phyloP scores from a whole-genome alignment of 345 rosid genomes.

The Pistacia atlantica region DNA sequence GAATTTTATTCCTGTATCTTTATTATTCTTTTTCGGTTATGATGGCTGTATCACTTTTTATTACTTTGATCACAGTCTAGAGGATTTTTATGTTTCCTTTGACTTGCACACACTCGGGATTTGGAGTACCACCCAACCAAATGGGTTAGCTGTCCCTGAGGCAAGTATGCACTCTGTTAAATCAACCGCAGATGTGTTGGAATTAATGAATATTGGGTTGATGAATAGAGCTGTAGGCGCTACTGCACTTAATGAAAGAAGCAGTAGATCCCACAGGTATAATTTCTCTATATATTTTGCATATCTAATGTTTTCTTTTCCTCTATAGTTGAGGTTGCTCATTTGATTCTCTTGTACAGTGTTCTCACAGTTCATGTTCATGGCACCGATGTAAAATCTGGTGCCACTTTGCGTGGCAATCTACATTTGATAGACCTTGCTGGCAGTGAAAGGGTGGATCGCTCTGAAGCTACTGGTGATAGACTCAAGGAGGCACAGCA shows the following conservation, averaged over 20 bases:
- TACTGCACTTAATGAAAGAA: constrained; percentile 91
- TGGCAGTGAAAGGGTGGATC: constrained; percentile 96
- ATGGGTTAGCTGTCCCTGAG: constrained; percentile 98
- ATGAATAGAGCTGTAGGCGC: constrained; percentile 90
- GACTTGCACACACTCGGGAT: constrained; percentile 98
- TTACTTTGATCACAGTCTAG: constrained; percentile 10
- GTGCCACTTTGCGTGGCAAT: constrained; percentile 76
- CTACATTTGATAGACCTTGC: constrained; percentile 96
- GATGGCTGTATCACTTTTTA: not conserved
- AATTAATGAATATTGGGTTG: constrained; percentile 81
- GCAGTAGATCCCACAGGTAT: constrained; percentile 98
- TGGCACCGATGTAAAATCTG: constrained; percentile 69
- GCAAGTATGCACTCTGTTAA: constrained; percentile 88
- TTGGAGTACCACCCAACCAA: constrained; percentile 91
- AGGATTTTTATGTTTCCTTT: constrained; percentile 38
- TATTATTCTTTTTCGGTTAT: not conserved
- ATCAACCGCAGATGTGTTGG: constrained; percentile 82
- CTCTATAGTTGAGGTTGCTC: not conserved
- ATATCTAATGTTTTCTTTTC: constrained; percentile 4
- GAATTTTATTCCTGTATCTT: constrained; percentile 5
- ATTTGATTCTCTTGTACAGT: constrained; percentile 48
- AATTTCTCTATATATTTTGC: constrained; percentile 19
- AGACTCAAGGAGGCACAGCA: constrained; percentile 97
- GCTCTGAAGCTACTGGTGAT: constrained; percentile 97
- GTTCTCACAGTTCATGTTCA: constrained; percentile 91